Conservation (phyloP, 2,329 filamentous ascomycete species). For the Xylaria sp. region DNA sequence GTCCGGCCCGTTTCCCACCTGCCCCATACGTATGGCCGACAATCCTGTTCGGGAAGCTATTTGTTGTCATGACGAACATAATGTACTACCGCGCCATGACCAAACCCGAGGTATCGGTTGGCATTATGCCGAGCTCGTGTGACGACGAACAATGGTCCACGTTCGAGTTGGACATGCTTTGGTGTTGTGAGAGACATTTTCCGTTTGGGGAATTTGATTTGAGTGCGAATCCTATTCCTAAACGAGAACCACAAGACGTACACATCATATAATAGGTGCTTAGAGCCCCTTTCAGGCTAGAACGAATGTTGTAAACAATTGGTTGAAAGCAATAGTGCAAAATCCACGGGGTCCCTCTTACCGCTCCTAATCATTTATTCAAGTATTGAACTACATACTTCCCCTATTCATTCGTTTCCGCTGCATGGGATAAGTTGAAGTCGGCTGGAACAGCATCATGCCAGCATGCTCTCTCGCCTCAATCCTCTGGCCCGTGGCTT, state of each 20-base stretch:
- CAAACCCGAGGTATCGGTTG: constrained; percentile 15
- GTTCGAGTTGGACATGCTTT: neutral
- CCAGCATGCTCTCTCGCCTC: constrained; percentile 10
- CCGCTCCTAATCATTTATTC: neutral
- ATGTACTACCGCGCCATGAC: neutral
- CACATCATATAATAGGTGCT: neutral
- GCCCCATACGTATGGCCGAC: constrained; percentile 15
- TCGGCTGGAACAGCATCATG: constrained; percentile 14
- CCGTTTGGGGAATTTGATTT: neutral
- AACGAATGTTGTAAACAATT: neutral
- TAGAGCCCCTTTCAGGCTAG: neutral
- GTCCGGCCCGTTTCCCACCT: constrained; percentile 10
- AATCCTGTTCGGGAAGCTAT: neutral
- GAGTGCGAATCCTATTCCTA: neutral
- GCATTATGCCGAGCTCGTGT: constrained; percentile 15
- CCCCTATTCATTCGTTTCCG: neutral
- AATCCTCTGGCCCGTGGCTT: constrained; percentile 20
- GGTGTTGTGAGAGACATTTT: neutral
- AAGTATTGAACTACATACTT: neutral
- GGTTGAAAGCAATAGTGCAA: neutral
- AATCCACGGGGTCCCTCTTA: neutral
- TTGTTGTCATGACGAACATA: neutral
- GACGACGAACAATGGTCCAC: neutral
- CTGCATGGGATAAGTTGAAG: constrained; percentile 1
- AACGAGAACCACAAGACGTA: neutral